phyloP scores from a whole-genome alignment of 495 filamentous ascomycete genomes.

The Daldinia caldariorum region DNA sequence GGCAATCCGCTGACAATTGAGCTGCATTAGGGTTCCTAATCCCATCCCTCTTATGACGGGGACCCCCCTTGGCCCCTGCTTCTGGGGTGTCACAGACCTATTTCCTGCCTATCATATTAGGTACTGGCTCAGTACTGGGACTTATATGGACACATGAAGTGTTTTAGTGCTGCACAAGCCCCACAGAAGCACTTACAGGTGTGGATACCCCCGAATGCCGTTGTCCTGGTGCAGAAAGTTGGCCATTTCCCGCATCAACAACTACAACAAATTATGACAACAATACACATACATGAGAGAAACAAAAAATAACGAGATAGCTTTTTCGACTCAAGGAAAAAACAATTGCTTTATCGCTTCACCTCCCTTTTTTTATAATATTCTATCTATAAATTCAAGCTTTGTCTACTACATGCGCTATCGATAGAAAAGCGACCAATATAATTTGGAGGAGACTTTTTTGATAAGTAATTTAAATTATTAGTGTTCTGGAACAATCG shows the following conservation, averaged over 20 bases:
- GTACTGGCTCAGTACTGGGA: no score
- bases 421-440: constrained; percentile 5
- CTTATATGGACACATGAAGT: no score
- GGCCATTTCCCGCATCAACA: constrained; percentile 44
- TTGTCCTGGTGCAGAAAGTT: constrained; percentile 40
- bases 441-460: constrained; percentile 2
- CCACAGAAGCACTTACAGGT: constrained; percentile 20
- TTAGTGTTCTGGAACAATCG: constrained; percentile 20
- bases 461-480: constrained; percentile 14
- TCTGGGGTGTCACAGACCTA: constrained; percentile 24
- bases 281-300: constrained; percentile 21
- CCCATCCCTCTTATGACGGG: constrained; percentile 2
- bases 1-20: constrained; percentile 14
- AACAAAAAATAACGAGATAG: constrained; percentile 3
- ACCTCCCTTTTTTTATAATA: not conserved
- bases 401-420: constrained; percentile 12
- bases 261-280: constrained; percentile 34
- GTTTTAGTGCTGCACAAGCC: constrained; percentile 23
- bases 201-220: constrained; percentile 20
- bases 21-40: constrained; percentile 18
- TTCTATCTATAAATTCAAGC: not conserved
- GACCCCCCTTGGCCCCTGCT: constrained; percentile 8
- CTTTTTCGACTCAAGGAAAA: not conserved
- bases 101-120: not conserved
- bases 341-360: not conserved